Base-by-base conservation (phyloP, 2,329 filamentous ascomycete genomes). In the Cylindrodendrum hubeiense region DNA sequence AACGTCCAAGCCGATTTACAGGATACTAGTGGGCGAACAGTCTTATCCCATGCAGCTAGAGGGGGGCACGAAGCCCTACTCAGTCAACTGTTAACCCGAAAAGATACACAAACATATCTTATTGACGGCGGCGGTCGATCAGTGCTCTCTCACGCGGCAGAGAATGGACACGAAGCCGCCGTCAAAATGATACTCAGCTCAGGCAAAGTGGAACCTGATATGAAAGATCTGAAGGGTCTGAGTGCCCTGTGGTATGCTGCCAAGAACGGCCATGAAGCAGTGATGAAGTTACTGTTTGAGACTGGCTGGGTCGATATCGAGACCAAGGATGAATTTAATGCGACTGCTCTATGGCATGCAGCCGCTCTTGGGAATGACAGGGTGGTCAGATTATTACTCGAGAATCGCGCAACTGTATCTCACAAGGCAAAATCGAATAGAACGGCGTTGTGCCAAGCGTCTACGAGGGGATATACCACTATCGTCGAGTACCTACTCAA, bases 131-230 rank as follows among this genome's bases (percentile, higher is more conserved):
- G 19, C 3, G 44, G 46, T 4, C 53, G 64, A 3, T 58, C 67
- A 7, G 39, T 21, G 0, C 67, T 70, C 0, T 65, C 43, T 0
- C 37, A 65, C 1, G 64, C 67, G 5, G 64, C 64, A 0, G 53
- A 65, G 13, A 26, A 19, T 2, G 60, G 64, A n/a, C n/a, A n/a
- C n/a, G n/a, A n/a, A n/a, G n/a, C n/a, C n/a, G n/a, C n/a, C n/a
- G n/a, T n/a, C n/a, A n/a, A n/a, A n/a, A n/a, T n/a, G n/a, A n/a
- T n/a, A n/a, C 0, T 54, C 41, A 1, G 39, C 4, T 2, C 26
- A 12, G 46, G 26, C 2, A 49, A 17, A n/a, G 12, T 49, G 7
- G 46, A 49, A n/a, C 12, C 12, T 30, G 26, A 49, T 19, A 28
- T 28, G 17, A 19, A 28, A 15, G 46, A 49, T 6, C n/a, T n/a